Evolutionary conservation across 2,329 filamentous ascomycete genomes (phyloP).

Genomic region (Chaetomium strumarium): DNA sequence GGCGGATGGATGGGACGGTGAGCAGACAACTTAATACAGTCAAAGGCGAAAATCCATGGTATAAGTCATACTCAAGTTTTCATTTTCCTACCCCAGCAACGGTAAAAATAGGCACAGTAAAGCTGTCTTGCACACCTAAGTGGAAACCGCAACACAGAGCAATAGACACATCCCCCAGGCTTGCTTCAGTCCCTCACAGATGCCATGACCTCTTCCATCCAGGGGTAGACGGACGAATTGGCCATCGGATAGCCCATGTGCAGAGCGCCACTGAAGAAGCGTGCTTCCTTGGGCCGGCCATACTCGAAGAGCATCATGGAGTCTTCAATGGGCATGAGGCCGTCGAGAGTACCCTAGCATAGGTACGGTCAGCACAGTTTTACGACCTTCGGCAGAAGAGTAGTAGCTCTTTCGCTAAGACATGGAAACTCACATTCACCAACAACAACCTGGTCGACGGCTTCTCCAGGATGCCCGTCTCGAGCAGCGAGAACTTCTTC

Average conservation of each 20-base stretch:
- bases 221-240: slow-evolving; percentile 52
- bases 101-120: not conserved
- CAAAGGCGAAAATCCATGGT: not conserved
- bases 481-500: slow-evolving; percentile 57
- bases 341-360: slow-evolving; percentile 55
- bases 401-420: not conserved
- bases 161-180: not conserved
- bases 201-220: slow-evolving; percentile 52
- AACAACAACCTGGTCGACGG: slow-evolving; percentile 53
- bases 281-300: slow-evolving; percentile 58
- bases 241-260: slow-evolving; percentile 65
- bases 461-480: slow-evolving; percentile 50
- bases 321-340: slow-evolving; percentile 63
- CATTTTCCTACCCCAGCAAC: not conserved
- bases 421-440: slow-evolving; percentile 46
- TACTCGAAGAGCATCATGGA: slow-evolving; percentile 59
- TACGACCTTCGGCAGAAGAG: not conserved
- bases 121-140: not conserved
- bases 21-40: not conserved
- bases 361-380: not conserved
- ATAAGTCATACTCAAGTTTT: not conserved
- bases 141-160: not conserved
- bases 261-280: slow-evolving; percentile 55
- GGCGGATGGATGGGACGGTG: slow-evolving; percentile 90
- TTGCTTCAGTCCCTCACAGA: slow-evolving; percentile 19